Base-by-base conservation (phyloP, 1,284 basidiomycete genomes). In the Cerioporus squamosus region DNA sequence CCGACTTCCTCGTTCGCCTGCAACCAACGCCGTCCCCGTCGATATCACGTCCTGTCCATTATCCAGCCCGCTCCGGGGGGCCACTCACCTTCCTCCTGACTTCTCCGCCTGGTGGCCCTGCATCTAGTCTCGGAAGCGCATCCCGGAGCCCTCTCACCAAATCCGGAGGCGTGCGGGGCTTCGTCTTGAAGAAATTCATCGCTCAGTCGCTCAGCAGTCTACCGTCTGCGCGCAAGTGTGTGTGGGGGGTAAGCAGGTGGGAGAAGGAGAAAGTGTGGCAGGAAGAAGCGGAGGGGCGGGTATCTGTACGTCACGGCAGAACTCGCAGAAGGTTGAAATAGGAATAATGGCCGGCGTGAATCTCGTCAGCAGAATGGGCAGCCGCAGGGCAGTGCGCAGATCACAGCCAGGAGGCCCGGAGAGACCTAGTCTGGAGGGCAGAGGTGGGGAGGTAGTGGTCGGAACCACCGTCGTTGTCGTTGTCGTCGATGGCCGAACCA, bases 121-220 rank as follows among this genome's bases (percentile, higher is more conserved):
- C 74, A 65, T 96, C 95, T 49, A 97, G 80, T 70, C 83, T 86
- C 54, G 84, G 81, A 64, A 96, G 85, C 57, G 89, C 84, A 71
- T 97, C 95, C 49, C 87, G 84, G 51, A 96, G 79, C 38, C 87
- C 82, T 50, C 88, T 83, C 33, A 96, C 91, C 56, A 94, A 85
- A 72, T 97, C 94, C 45, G 90, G 85, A 12, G 95, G 94, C 36
- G 91, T 90, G 68, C 92, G 81, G 44, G 85, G 87, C 74, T 94
- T 95, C 23, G 92, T 88, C 79, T 93, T 95, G 87, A 97, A 97
- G 80, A 97, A 96, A 77, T 97, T 97, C 94, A 96, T 95, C 23
- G 44, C 20, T 39, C 29, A 20, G n/a, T 36, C 39, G 17, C 48
- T 18, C 44, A 17, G 23, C 20, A 29, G 26, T 9, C 26, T 29